These are phyloP conservation scores for Nissolia schottii DNA, from an alignment of 306 rosid species.

Conservation along the genomic window DNA sequence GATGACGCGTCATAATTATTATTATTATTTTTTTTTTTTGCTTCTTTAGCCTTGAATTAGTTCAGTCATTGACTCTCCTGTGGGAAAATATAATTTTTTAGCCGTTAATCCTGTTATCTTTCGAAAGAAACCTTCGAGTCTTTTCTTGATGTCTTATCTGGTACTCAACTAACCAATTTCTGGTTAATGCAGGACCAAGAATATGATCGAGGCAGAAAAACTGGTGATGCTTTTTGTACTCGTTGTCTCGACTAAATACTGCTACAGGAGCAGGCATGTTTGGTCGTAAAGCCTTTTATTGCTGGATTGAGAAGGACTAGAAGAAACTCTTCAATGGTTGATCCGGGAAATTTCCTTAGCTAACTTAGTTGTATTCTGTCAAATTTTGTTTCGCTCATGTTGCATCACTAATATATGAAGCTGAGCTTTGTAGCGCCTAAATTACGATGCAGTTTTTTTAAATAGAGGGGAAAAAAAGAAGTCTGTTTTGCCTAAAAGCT, in stretches of 20 bases:
- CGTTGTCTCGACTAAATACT: not conserved
- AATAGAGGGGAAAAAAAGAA: not conserved
- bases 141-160: not conserved
- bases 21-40: no score
- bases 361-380: not conserved
- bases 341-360: not conserved
- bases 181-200: constrained; percentile 59
- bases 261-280: not conserved
- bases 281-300: not conserved
- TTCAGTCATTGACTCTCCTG: not conserved
- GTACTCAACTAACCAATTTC: not conserved
- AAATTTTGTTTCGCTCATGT: not conserved
- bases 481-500: not conserved
- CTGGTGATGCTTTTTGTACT: not conserved
- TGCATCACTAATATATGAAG: not conserved
- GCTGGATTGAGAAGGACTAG: not conserved
- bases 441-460: not conserved
- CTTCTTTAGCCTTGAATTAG: not conserved
- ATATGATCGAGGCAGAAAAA: constrained; percentile 30
- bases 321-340: constrained; percentile 5
- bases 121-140: no score
- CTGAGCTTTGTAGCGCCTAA: not conserved
- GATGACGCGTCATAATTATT: not conserved
- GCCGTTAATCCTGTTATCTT: no score
- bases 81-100: not conserved